Evolutionary conservation across 352 stramenopile genomes (phyloP).

Genomic region (Globisporangium rhizosaccharum): DNA sequence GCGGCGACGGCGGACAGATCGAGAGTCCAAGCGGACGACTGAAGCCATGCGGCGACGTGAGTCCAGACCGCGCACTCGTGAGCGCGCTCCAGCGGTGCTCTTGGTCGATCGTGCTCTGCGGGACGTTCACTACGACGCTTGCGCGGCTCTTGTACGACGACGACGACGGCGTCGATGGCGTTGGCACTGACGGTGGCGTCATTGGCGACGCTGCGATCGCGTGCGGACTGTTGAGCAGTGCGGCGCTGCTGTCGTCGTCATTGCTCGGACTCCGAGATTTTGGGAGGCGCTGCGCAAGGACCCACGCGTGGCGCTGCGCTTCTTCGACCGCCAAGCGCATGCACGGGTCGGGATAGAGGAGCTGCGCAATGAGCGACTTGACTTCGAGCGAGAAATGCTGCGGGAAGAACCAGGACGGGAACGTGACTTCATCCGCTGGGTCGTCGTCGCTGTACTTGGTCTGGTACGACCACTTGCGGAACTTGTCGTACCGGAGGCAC

Average conservation of each 20-base stretch:
- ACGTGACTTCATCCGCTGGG: slow-evolving; percentile 44
- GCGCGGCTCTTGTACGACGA: slow-evolving; percentile 26
- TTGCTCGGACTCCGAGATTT: slow-evolving; percentile 12
- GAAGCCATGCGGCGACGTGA: slow-evolving; percentile 18
- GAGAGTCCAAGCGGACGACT: slow-evolving; percentile 20
- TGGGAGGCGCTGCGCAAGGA: slow-evolving; percentile 42
- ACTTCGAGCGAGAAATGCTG: slow-evolving; percentile 66
- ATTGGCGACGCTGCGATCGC: neutral
- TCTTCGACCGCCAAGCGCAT: slow-evolving; percentile 78
- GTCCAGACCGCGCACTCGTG: slow-evolving; percentile 7
- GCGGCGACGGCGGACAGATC: slow-evolving; percentile 38
- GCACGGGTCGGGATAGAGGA: slow-evolving; percentile 76
- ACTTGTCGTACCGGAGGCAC: slow-evolving; percentile 92
- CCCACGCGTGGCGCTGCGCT: slow-evolving; percentile 66
- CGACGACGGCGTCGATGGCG: slow-evolving; percentile 12
- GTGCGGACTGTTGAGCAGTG: slow-evolving; percentile 10
- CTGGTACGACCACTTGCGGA: slow-evolving; percentile 89
- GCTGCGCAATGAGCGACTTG: slow-evolving; percentile 70
- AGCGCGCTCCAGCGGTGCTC: slow-evolving; percentile 22
- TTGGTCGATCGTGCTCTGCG: slow-evolving; percentile 33
- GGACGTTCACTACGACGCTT: slow-evolving; percentile 30
- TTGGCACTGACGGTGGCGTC: neutral
- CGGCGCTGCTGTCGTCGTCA: slow-evolving; percentile 5
- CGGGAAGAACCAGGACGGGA: slow-evolving; percentile 83
- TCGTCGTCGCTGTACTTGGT: slow-evolving; percentile 84